phyloP scores from a whole-genome alignment of 495 filamentous ascomycete genomes.

The Hyaloscypha finlandica region DNA sequence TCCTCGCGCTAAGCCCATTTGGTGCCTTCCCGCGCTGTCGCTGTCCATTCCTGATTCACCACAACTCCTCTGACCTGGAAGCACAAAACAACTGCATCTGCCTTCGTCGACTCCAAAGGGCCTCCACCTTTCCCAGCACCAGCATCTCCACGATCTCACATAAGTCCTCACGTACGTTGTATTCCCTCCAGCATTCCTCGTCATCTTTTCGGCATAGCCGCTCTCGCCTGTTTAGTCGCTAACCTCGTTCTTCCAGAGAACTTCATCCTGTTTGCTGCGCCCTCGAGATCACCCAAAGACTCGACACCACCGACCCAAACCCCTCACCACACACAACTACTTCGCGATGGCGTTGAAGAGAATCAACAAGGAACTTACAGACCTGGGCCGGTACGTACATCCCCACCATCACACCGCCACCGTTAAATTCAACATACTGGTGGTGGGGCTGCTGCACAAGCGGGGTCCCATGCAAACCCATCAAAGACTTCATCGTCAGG shows the following conservation, averaged over 20 bases:
- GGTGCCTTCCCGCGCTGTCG: neutral
- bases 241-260: slow-evolving; percentile 23
- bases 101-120: slow-evolving; percentile 8
- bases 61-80: slow-evolving; percentile 8
- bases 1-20: slow-evolving; percentile 3
- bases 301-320: slow-evolving; percentile 22
- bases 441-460: slow-evolving; percentile 32
- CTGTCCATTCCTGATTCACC: slow-evolving; percentile 2
- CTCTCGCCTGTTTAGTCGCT: slow-evolving; percentile 28
- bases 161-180: slow-evolving; percentile 19
- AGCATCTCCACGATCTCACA: slow-evolving; percentile 9
- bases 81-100: neutral
- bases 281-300: slow-evolving; percentile 22
- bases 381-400: slow-evolving; percentile 88
- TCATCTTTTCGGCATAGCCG: slow-evolving; percentile 22
- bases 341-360: slow-evolving; percentile 94
- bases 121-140: slow-evolving; percentile 22
- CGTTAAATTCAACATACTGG: slow-evolving; percentile 8
- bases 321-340: slow-evolving; percentile 35
- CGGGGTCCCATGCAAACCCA: slow-evolving; percentile 31
- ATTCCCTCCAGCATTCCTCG: neutral
- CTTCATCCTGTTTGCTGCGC: slow-evolving; percentile 26
- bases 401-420: slow-evolving; percentile 20
- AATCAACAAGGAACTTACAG: slow-evolving; percentile 99
- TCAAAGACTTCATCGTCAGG: slow-evolving; percentile 26